Base-by-base conservation (phyloP, 164 flowering plant genomes). In the Tetracentron sinense region DNA sequence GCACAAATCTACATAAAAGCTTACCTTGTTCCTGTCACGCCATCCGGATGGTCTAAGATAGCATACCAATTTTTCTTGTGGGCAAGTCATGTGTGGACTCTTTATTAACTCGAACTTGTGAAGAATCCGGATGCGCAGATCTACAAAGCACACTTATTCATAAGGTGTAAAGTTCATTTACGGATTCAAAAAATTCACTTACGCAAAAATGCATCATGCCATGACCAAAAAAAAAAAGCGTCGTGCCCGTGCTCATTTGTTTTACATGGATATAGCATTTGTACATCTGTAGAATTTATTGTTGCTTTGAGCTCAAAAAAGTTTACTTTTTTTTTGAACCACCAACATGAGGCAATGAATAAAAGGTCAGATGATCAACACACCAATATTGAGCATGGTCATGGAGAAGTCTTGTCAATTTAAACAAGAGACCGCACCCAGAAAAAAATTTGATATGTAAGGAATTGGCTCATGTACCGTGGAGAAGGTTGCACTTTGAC, bases 11-110 rank as follows among this genome's bases (percentile, higher is more conserved):
- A 31, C 10, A 58, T 0, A 48, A 29, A 12, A 11, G 17, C 69
- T 71, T 61, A 88, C 97, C 98, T 90, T 90, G 75, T 74, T 90
- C 63, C 69, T 74, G 64, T 93, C 96, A 52, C 96, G 90, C 98
- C 94, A 89, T 54, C 84, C 95, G 81, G 90, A 87, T 64, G 96
- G 95, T 66, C 92, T 78, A n/a, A 48, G 85, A 63, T 19, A 89
- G 85, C 70, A 93, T 71, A 72, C 94, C 69, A 49, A 83, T 70
- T 74, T 81, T 90, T 69, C 96, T 85, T 46, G 85, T 20, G 4
- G 97, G 94, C 2, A 70, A 23, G 1, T 88, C 97, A 68, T 71
- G 90, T 35, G 78, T 25, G n/a, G 76, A 21, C 21, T 90, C 97
- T 63, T 80, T 85, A 74, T 60, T 76, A 66, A 58, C 72, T 66